Evolutionary conservation across 768 basidiomycete genomes (phyloP), one percentile per base, ranked within the genome.

Genomic region (Hericium coralloides): DNA sequence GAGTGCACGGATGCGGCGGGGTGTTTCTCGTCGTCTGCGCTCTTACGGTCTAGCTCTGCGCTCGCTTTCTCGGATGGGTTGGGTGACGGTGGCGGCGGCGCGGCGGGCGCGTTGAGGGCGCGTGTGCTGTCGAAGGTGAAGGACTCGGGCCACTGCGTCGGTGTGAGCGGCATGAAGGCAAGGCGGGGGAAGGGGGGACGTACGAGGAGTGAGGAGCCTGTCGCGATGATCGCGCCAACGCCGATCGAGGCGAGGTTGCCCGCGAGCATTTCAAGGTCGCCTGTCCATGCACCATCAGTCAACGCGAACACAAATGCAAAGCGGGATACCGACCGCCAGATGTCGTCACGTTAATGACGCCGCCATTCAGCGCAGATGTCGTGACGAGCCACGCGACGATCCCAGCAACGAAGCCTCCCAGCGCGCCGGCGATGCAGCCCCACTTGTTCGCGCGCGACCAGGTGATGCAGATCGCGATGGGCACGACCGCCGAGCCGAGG

Each of bases 211-310:
- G 92, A 91, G 38, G 78, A 70, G 3, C 70, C 73, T 22, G 83
- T 75, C 2, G 92, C 79, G 60, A 97, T 74, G 55, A 97, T 84
- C 3, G 79, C 91, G 8, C 92, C 90, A 12, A 89, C 75, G 25
- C 81, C 87, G 61, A 95, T 89, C 2, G 91, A 84, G 1, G 85
- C 85, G n/a, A 95, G 72, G 70, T 95, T 94, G 2, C 94, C 94
- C 0, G 91, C 85, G 15, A 97, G 76, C 92, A 97, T 95, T 65
- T 81, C 78, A 56, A 75, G 75, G 67, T 82, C 78, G 22, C 63
- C 53, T 54, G 12, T 25, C 8, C 17, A 23, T 17, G 23, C 49
- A 18, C 74, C 76, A 14, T 63, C 64, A 38, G 58, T 65, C 0
- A 65, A 69, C 55, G 69, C 56, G 14, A 17, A 25, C 64, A 49